Evolutionary conservation across 2,329 filamentous ascomycete genomes (phyloP).

Genomic region (Laburnicola sp.): DNA sequence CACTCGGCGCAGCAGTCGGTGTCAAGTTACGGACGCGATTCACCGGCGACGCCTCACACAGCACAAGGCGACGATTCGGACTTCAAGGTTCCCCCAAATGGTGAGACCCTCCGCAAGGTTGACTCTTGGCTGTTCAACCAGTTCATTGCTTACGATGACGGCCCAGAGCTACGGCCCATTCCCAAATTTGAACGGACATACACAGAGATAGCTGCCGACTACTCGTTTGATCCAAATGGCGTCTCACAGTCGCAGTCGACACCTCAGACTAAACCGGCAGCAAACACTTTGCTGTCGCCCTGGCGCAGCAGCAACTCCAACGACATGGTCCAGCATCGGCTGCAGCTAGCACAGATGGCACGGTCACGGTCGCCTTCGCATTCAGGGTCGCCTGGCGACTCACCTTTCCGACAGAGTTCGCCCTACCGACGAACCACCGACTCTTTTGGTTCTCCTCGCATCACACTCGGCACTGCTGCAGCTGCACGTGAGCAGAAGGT

Average conservation of each 20-base stretch:
- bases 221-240: conserved; percentile 77
- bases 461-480: conserved; percentile 57
- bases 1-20: conserved; percentile 61
- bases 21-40: conserved; percentile 63
- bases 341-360: conserved; percentile 77
- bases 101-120: conserved; percentile 53
- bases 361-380: conserved; percentile 60
- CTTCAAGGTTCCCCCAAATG: conserved; percentile 56
- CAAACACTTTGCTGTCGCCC: conserved; percentile 54
- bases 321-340: conserved; percentile 69
- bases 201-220: conserved; percentile 82
- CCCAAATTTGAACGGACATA: conserved; percentile 85
- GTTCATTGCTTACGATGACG: conserved; percentile 67
- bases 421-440: conserved; percentile 51
- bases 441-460: conserved; percentile 46
- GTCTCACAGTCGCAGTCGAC: conserved; percentile 51
- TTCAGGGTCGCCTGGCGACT: conserved; percentile 65
- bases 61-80: conserved; percentile 57
- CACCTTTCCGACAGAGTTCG: conserved; percentile 76
- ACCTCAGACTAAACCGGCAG: conserved; percentile 55
- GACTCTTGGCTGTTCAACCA: conserved; percentile 58
- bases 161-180: conserved; percentile 57
- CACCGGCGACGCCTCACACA: conserved; percentile 63
- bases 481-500: conserved; percentile 65
- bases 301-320: conserved; percentile 51